Conservation (phyloP, 2,329 filamentous ascomycete species). For the Scedosporium aurantiacum region DNA sequence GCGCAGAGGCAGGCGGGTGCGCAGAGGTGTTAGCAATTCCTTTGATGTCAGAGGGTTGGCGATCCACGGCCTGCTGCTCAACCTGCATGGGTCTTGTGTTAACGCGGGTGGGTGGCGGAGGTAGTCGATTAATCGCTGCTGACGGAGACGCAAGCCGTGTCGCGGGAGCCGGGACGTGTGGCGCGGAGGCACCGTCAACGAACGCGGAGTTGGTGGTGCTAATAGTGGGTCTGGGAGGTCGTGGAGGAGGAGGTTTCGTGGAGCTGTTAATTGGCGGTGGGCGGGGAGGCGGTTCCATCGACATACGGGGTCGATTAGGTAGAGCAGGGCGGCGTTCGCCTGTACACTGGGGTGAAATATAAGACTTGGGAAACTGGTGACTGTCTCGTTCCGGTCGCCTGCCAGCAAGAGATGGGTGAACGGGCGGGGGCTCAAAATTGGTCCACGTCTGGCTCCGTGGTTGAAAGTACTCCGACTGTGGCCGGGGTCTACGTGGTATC, state of each 20-base stretch:
- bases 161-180: conserved; percentile 14
- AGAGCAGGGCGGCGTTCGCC: conserved; percentile 36
- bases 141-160: conserved; percentile 15
- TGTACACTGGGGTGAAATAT: conserved; percentile 27
- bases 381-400: background rate
- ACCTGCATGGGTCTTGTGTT: conserved; percentile 12
- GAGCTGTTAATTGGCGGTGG: conserved; percentile 12
- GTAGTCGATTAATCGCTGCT: conserved; percentile 8
- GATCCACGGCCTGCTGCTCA: background rate
- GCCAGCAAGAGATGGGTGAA: conserved; percentile 22
- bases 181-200: conserved; percentile 12
- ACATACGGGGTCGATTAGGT: conserved; percentile 33
- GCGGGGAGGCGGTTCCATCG: conserved; percentile 18
- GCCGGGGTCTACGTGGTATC: conserved; percentile 39
- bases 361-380: conserved; percentile 16
- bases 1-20: background rate
- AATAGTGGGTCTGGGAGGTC: conserved; percentile 13
- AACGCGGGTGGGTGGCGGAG: conserved; percentile 13
- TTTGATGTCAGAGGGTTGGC: background rate
- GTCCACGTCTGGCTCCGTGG: conserved; percentile 12
- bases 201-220: background rate
- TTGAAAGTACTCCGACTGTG: conserved; percentile 18
- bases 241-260: conserved; percentile 18
- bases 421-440: conserved; percentile 39
- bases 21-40: background rate